Conservation (phyloP, 2,329 filamentous ascomycete genomes). For the Conoideocrella luteorostrata region DNA sequence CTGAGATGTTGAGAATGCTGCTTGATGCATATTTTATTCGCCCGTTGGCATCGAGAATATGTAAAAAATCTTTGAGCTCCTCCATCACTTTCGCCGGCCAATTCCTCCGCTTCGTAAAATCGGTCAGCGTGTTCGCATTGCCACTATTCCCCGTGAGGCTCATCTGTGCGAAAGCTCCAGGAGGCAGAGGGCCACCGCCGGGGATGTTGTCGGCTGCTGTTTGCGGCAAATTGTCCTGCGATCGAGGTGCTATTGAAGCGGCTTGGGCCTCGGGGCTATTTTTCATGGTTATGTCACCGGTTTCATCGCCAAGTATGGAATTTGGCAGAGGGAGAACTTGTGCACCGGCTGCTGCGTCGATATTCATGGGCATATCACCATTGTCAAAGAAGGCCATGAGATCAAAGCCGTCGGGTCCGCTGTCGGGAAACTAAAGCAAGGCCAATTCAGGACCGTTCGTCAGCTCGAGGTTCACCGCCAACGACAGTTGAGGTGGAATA, state of each 20-base stretch:
- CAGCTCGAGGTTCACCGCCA: no score
- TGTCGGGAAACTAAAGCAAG: slow-evolving; percentile 8
- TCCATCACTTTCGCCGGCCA: slow-evolving; percentile 88
- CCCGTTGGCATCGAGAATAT: slow-evolving; percentile 80
- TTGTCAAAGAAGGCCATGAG: slow-evolving; percentile 40
- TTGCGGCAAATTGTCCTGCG: slow-evolving; percentile 26
- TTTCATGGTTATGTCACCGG: slow-evolving; percentile 10
- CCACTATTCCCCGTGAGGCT: slow-evolving; percentile 19
- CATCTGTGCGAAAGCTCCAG: slow-evolving; percentile 28
- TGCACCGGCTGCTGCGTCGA: slow-evolving; percentile 30
- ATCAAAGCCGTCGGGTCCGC: slow-evolving; percentile 26
- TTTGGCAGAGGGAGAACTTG: slow-evolving; percentile 12
- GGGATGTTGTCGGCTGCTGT: slow-evolving; percentile 30
- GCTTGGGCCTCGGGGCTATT: slow-evolving; percentile 19
- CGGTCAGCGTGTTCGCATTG: slow-evolving; percentile 39
- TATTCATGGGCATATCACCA: slow-evolving; percentile 35
- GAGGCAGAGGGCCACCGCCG: slow-evolving; percentile 36
- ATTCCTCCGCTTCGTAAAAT: slow-evolving; percentile 57
- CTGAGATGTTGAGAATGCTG: slow-evolving; percentile 67
- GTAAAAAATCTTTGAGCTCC: slow-evolving; percentile 81
- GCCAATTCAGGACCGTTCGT: no score
- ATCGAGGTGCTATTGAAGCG: slow-evolving; percentile 19
- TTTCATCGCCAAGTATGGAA: slow-evolving; percentile 15
- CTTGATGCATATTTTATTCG: slow-evolving; percentile 82
- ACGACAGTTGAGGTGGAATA: neutral